Conservation (phyloP, 2,329 filamentous ascomycete species). For the Paecilomyces sp. region DNA sequence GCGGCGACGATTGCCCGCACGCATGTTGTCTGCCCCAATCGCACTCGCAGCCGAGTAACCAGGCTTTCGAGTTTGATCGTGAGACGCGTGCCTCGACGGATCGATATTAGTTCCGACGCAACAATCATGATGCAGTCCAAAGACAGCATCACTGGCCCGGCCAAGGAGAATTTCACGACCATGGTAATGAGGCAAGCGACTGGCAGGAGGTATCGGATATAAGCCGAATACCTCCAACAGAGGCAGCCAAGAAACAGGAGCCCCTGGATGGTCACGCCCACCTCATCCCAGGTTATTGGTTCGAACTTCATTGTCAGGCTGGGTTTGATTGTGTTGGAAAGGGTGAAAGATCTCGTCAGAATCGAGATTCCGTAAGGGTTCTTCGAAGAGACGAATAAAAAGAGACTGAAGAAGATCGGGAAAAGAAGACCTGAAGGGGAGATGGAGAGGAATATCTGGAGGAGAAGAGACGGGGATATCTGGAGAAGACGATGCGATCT, state of each 20-base stretch:
- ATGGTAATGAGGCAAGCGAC: not conserved
- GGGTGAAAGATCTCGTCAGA: not conserved
- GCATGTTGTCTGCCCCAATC: not conserved
- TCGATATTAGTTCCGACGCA: not conserved
- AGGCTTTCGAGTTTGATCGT: not conserved
- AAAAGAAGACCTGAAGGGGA: no score
- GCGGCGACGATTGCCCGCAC: not conserved
- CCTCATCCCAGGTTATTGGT: not conserved
- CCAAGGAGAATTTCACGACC: not conserved
- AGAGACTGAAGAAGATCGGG: no score
- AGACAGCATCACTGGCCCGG: not conserved
- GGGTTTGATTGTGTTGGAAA: not conserved
- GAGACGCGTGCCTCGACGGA: not conserved
- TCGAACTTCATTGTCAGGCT: constrained; percentile 1
- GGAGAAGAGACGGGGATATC: no score
- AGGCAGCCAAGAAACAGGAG: not conserved
- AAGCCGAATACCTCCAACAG: not conserved
- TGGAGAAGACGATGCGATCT: no score
- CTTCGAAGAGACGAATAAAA: no score
- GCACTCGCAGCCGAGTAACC: not conserved
- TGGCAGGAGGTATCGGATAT: not conserved
- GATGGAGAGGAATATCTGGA: no score
- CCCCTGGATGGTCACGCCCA: not conserved
- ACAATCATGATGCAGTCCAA: not conserved
- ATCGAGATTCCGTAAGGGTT: no score